Evolutionary conservation across 106 monocot genomes (phyloP).

Genomic region (Posidonia australis): DNA sequence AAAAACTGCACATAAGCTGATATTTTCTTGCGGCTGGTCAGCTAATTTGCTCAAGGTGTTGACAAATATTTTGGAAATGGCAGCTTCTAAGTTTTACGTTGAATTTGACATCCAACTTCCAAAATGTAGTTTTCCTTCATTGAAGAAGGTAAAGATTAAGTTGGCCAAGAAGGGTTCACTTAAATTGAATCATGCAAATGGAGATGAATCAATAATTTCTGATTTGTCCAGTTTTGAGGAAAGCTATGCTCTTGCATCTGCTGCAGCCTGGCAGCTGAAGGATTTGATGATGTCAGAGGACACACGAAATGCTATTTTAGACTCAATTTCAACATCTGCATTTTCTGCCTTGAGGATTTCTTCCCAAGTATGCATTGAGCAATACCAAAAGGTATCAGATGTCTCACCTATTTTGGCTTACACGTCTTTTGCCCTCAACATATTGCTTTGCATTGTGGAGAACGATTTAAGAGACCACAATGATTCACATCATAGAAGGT

Average conservation of each 20-base stretch:
- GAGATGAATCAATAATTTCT: constrained; percentile 9
- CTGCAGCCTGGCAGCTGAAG: constrained; percentile 79
- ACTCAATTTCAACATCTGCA: constrained; percentile 29
- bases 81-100: constrained; percentile 29
- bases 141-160: constrained; percentile 43
- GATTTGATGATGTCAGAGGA: constrained; percentile 37
- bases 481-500: background rate
- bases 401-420: constrained; percentile 46
- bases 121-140: constrained; percentile 8
- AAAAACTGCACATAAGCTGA: constrained; percentile 45
- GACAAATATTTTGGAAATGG: constrained; percentile 31
- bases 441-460: constrained; percentile 20
- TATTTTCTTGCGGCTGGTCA: constrained; percentile 49
- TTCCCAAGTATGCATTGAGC: constrained; percentile 43
- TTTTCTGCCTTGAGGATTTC: constrained; percentile 47
- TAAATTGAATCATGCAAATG: constrained; percentile 5
- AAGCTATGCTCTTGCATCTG: constrained; percentile 35
- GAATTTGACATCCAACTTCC: constrained; percentile 13
- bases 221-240: constrained; percentile 22
- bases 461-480: background rate
- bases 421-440: constrained; percentile 29
- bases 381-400: constrained; percentile 39
- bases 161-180: constrained; percentile 21
- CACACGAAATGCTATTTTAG: constrained; percentile 28
- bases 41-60: constrained; percentile 47